phyloP scores from a whole-genome alignment of 2,329 filamentous ascomycete genomes.

The Venturia pyrina region DNA sequence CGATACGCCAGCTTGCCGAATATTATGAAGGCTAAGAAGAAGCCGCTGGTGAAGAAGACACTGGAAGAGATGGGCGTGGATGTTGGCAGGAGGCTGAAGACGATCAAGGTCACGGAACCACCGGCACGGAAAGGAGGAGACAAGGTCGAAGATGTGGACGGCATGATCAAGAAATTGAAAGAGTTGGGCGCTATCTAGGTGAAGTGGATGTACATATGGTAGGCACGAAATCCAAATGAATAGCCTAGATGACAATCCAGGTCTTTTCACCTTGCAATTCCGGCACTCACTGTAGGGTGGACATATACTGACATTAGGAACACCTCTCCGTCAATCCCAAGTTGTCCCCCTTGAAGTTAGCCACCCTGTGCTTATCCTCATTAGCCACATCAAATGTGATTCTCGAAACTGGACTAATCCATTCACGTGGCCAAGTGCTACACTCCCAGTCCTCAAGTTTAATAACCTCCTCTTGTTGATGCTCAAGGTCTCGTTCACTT shows the following conservation, averaged over 20 bases:
- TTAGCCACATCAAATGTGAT: too few species aligned
- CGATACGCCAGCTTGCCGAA: slow-evolving; percentile 92
- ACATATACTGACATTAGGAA: too few species aligned
- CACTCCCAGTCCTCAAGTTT: too few species aligned
- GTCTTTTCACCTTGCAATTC: not conserved
- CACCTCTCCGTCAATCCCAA: too few species aligned
- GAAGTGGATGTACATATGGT: not conserved
- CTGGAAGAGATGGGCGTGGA: slow-evolving; percentile 73
- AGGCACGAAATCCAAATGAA: not conserved
- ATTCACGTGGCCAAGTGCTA: too few species aligned
- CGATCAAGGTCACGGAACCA: slow-evolving; percentile 83
- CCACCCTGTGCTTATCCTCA: too few species aligned
- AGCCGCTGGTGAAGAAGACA: slow-evolving; percentile 88
- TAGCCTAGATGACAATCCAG: not conserved
- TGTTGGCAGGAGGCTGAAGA: slow-evolving; percentile 68
- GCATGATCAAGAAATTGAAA: slow-evolving; percentile 88
- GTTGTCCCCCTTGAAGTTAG: too few species aligned
- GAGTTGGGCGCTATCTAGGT: slow-evolving; percentile 78
- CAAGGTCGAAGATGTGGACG: slow-evolving; percentile 95
- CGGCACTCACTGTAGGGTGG: too few species aligned
- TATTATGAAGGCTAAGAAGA: slow-evolving; percentile 99
- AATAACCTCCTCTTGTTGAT: too few species aligned
- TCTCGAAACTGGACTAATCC: too few species aligned
- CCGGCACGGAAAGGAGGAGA: slow-evolving; percentile 80
- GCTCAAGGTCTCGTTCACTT: too few species aligned